These are phyloP conservation scores for Entomortierella beljakovae DNA, from an alignment of 192 early-diverging fungal species.

Conservation along the genomic window DNA sequence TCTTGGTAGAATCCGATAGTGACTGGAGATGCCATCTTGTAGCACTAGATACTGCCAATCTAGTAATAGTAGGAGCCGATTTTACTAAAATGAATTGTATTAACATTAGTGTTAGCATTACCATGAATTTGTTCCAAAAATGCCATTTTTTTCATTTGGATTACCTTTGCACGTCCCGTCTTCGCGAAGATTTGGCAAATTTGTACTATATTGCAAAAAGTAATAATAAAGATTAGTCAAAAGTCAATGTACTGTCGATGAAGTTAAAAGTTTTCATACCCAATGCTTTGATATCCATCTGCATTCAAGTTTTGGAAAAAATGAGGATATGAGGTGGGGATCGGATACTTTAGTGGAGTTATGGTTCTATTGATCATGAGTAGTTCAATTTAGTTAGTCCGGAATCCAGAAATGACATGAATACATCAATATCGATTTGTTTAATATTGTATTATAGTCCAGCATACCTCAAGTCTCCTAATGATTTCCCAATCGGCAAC, in stretches of 20 bases:
- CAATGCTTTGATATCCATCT: slow-evolving; percentile 34
- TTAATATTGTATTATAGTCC: too few relatives aligned
- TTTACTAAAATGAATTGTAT: slow-evolving; percentile 6
- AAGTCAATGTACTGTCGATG: neutral
- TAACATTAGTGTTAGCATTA: neutral
- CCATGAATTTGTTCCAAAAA: too few relatives aligned
- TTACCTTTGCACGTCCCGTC: slow-evolving; percentile 51
- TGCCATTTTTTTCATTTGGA: too few relatives aligned
- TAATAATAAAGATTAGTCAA: neutral
- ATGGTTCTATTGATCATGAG: slow-evolving; percentile 10
- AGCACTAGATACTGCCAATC: slow-evolving; percentile 30
- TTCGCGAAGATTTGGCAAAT: slow-evolving; percentile 20
- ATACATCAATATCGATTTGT: too few relatives aligned
- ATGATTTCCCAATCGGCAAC: slow-evolving; percentile 38
- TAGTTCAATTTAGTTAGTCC: too few relatives aligned
- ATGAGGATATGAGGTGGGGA: slow-evolving; percentile 56
- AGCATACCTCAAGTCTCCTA: slow-evolving; percentile 33
- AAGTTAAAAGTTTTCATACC: neutral
- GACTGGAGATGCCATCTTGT: slow-evolving; percentile 44
- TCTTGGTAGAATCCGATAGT: slow-evolving; percentile 36
- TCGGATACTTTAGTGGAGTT: slow-evolving; percentile 41
- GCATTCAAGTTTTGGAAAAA: slow-evolving; percentile 48
- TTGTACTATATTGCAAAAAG: neutral
- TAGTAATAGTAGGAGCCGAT: slow-evolving; percentile 23
- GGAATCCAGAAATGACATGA: too few relatives aligned